A percentile compares a stretch with the other conserved stretches of the same genome.
phyloP scores from a whole-genome alignment of 768 basidiomycete species.

The Termitomyces sp. region DNA sequence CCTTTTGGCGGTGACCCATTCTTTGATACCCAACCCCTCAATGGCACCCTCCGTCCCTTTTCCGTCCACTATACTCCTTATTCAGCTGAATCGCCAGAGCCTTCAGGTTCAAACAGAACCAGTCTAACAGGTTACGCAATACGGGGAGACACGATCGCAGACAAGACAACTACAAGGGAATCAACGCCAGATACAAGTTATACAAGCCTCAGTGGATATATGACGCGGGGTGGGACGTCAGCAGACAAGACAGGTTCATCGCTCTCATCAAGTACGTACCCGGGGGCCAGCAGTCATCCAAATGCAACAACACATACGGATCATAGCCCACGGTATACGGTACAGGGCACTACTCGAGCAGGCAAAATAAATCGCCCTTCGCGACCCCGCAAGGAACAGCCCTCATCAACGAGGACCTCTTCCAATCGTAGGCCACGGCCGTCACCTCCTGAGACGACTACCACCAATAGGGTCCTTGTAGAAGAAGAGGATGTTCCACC shows the following conservation, averaged over 20 bases:
- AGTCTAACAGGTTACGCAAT: slow-evolving; percentile 2
- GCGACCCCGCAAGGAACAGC: not conserved
- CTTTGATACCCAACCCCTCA: not conserved
- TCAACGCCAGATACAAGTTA: not conserved
- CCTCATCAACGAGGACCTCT: not conserved
- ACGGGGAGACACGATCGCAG: not conserved
- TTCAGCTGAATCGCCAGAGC: not conserved
- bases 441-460: not conserved
- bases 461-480: not conserved
- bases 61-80: not conserved
- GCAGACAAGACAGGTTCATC: slow-evolving; percentile 1
- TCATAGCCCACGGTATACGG: not conserved
- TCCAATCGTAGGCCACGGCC: not conserved
- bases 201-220: slow-evolving; percentile 3
- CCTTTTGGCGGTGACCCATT: slow-evolving; percentile 1
- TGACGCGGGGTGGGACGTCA: slow-evolving; percentile 1
- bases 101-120: not conserved
- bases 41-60: not conserved
- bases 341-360: not conserved
- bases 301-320: not conserved
- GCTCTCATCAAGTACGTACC: not conserved
- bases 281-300: not conserved
- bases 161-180: not conserved
- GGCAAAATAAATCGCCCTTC: not conserved
- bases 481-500: slow-evolving; percentile 6